phyloP scores from a whole-genome alignment of 2,329 filamentous ascomycete species.

The Colletotrichum liriopes region DNA sequence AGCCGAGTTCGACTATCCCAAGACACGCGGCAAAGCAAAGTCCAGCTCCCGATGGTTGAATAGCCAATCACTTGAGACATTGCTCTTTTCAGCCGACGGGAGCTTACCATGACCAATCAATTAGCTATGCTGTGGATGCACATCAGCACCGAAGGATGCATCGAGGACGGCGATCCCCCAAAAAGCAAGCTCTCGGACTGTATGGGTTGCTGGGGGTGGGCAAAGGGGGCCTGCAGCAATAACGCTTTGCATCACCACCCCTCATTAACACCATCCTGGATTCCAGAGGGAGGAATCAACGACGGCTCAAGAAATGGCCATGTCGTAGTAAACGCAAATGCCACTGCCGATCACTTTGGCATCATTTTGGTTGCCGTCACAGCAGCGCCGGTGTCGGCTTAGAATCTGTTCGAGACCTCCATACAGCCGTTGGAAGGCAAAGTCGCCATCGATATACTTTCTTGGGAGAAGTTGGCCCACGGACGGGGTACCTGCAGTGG shows the following conservation, averaged over 20 bases:
- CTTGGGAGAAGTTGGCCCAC: slow-evolving; percentile 11
- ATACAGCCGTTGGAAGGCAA: slow-evolving; percentile 28
- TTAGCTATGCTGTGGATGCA: slow-evolving; percentile 10
- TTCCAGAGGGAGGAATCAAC: not conserved
- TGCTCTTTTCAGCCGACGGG: slow-evolving; percentile 14
- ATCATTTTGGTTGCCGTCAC: slow-evolving; percentile 25
- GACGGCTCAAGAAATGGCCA: not conserved
- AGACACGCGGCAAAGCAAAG: slow-evolving; percentile 18
- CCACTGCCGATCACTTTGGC: slow-evolving; percentile 17
- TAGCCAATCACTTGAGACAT: slow-evolving; percentile 31
- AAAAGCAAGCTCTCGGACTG: slow-evolving; percentile 23
- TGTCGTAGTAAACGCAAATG: slow-evolving; percentile 7
- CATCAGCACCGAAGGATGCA: slow-evolving; percentile 37
- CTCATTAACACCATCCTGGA: not conserved
- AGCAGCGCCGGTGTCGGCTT: slow-evolving; percentile 24
- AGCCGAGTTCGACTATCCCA: slow-evolving; percentile 12
- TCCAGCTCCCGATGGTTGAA: slow-evolving; percentile 6
- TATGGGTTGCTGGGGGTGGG: not conserved
- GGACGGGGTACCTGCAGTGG: slow-evolving; percentile 26
- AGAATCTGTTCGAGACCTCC: slow-evolving; percentile 12
- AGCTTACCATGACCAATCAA: slow-evolving; percentile 19
- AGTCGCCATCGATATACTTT: not conserved
- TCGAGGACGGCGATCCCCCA: slow-evolving; percentile 35
- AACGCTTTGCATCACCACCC: slow-evolving; percentile 36
- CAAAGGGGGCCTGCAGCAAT: slow-evolving; percentile 16